Base-by-base conservation (phyloP, 768 basidiomycete species). In the Auriscalpium vulgare region DNA sequence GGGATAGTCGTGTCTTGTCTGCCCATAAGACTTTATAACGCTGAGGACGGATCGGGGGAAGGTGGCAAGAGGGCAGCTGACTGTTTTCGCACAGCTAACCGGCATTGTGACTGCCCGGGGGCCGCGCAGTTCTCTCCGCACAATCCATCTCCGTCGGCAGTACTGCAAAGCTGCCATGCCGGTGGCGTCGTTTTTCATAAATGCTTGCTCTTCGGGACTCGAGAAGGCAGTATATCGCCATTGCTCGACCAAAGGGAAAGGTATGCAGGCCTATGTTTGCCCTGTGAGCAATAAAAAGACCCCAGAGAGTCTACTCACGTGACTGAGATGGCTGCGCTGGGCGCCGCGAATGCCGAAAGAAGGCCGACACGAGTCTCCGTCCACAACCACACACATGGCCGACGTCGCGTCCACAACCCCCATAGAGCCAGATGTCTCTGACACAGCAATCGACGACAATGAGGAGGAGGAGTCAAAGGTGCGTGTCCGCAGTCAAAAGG, bases 401-500 rank as follows among this genome's bases (percentile, higher is more conserved):
- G 68, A 71, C 53, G 62, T 58, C 29, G 66, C 62, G 37, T 59
- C 60, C 19, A 64, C 66, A 8, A 59, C 53, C 8, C 64, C 66
- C 4, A 37, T 34, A 14, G 63, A 67, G 14, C 55, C 63, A 48
- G 54, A 48, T 36, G 59, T 59, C 14, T 35, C 62, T 4, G 69
- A 72, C 35, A 54, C 61, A 10, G 50, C 56, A 17, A 57, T 68
- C 29, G 67, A 67, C 56, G 70, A 70, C 57, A 65, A 51, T 16
- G 69, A 72, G 59, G 71, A 72, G 49, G 70, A 68, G 35, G 71
- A 72, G 57, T 64, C 69, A 54, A 68, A 69, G 57, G 71, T 69
- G 56, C 48, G 71, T 65, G 56, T 34, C 40, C 37, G 19, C 10
- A 9, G 14, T 16, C n/a, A 44, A 34, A 17, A 19, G 34, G 34